Evolutionary conservation across 306 rosid species (phyloP), one percentile per base, ranked within the genome.

Genomic region (Hippophae gyantsensis): DNA sequence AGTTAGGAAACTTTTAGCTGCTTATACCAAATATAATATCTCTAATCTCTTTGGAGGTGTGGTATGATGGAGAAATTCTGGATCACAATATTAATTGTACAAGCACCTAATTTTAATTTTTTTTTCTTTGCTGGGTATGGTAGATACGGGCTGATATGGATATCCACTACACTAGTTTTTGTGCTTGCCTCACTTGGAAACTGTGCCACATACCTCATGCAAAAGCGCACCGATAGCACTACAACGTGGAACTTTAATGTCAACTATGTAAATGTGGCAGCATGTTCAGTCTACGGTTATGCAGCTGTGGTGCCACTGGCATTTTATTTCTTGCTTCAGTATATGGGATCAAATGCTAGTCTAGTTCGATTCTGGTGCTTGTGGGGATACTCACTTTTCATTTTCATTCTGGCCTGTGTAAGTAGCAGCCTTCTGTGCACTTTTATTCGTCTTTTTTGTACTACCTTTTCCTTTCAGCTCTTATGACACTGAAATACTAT

Each of bases 331-430:
- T 73, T 77, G 79, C 95, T 92, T 40, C 89, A 80, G 66, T 87
- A 92, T 62, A 52, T 85, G 84, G 98, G 98, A 60, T 63, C 96
- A 54, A 81, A 74, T 63, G 74, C 89, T 45, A 85, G 77, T 76
- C 95, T 92, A 61, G 56, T 87, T 61, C 81, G 71, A 54, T 82
- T 87, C 70, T 92, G 98, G 98, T 92, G 96, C 72, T 75, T 92
- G 95, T 92, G 98, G 98, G 98, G 98, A 47, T 92, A 92, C 78
- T 92, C 98, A 65, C 96, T 92, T 68, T 71, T 85, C 80, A 75
- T 92, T 69, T 92, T 92, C 75, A 60, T 85, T 66, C 69, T 69
- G 52, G 87, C 92, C 58, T 85, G 95, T 9, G 98, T 92, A 78
- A 87, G 98, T 81, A 64, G 13, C 64, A 69, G 27, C 65, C 54